Conservation (phyloP, 164 flowering plant genomes). For the Santalum album region DNA sequence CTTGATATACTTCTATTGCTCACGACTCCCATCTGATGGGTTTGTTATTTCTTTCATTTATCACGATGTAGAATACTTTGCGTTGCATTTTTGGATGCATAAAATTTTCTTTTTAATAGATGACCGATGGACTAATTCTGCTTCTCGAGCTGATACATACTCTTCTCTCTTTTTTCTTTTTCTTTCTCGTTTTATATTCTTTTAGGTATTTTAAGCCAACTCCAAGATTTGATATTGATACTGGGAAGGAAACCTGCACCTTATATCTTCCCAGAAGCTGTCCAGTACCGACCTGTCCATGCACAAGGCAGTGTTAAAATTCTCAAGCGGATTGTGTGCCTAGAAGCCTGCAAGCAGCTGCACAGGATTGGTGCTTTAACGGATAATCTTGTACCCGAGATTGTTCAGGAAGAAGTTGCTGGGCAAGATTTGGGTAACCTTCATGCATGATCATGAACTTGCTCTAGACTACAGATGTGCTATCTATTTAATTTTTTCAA, state of each 20-base stretch:
- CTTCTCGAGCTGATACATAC: background rate
- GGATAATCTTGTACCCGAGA: conserved; percentile 68
- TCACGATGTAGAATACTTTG: background rate
- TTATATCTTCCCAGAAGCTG: conserved; percentile 66
- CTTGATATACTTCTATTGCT: conserved; percentile 65
- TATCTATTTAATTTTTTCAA: no score
- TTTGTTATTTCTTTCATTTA: conserved; percentile 21
- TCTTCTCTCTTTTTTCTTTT: background rate
- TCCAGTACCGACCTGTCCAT: conserved; percentile 43
- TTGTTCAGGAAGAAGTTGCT: conserved; percentile 34
- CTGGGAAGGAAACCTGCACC: conserved; percentile 36
- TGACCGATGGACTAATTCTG: no score
- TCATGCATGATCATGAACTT: background rate
- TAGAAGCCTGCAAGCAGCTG: conserved; percentile 75
- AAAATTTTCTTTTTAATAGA: no score
- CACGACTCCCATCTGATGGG: conserved; percentile 85
- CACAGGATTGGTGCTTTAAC: conserved; percentile 71
- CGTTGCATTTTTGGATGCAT: background rate
- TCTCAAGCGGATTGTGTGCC: conserved; percentile 57
- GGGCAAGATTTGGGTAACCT: conserved; percentile 35
- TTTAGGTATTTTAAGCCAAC: conserved; percentile 69
- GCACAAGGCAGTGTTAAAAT: conserved; percentile 31
- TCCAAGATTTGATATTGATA: conserved; percentile 44
- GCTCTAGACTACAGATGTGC: no score
- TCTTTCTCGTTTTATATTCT: no score